Percentiles rank a stretch among this genome's conserved stretches.
These are phyloP conservation scores for Reutealis trisperma DNA, from an alignment of 345 rosid species.

Conservation along the genomic window DNA sequence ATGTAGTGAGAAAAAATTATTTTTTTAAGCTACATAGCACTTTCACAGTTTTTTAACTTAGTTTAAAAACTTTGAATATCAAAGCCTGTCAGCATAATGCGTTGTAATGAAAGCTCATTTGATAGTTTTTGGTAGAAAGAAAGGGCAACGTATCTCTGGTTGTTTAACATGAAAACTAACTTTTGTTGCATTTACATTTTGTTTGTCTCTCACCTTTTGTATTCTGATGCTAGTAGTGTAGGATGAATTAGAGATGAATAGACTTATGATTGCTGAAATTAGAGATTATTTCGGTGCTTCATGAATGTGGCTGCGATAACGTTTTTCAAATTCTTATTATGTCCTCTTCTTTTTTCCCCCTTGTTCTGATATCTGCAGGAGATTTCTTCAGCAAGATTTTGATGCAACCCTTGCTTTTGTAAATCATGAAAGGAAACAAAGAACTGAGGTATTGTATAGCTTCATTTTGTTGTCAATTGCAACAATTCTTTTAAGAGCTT, in stretches of 20 bases:
- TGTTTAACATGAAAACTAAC: neutral
- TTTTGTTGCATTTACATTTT: neutral
- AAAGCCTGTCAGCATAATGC: neutral
- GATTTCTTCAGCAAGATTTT: slow-evolving; percentile 90
- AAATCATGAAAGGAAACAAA: slow-evolving; percentile 90
- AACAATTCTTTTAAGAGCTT: neutral
- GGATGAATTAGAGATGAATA: neutral
- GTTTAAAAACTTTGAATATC: neutral
- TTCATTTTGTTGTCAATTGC: slow-evolving; percentile 11
- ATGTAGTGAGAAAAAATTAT: neutral
- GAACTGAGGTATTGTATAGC: slow-evolving; percentile 59
- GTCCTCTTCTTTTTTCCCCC: slow-evolving; percentile 4
- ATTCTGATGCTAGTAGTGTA: neutral
- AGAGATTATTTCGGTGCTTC: neutral
- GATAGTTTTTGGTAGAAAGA: neutral
- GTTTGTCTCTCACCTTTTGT: neutral
- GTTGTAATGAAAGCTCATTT: neutral
- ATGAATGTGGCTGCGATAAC: neutral
- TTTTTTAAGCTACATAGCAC: neutral
- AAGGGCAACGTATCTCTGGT: no score
- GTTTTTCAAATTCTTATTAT: neutral
- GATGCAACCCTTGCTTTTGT: slow-evolving; percentile 85
- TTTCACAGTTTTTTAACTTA: neutral
- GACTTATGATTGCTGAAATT: neutral
- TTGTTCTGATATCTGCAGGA: slow-evolving; percentile 50